Evolutionary conservation across 2,329 filamentous ascomycete genomes (phyloP), one percentile per base, ranked within the genome.

Genomic region (Sodiomyces alkalinus): DNA sequence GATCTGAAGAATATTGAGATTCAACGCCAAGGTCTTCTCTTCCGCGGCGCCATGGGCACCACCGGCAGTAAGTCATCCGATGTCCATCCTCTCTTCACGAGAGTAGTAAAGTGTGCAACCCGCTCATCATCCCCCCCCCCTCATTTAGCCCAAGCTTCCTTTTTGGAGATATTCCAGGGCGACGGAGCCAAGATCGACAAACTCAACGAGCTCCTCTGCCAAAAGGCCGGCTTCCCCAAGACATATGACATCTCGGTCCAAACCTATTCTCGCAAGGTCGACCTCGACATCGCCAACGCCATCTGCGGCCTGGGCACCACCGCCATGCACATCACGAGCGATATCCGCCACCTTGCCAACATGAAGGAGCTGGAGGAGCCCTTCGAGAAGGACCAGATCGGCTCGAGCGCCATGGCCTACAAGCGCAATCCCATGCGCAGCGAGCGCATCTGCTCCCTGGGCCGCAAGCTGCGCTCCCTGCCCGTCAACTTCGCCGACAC

Each of bases 341-440:
- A 87, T 42, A 79, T 90, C 39, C 65, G 80, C 27, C 75, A 81
- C 45, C 59, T 87, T 26, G 76, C 77, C 5, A 62, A 67, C 44
- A 67, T 74, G 55, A 92, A 93, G 62, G 82, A 92, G 52, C 60
- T 90, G 33, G 85, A 92, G 47, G 80, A 85, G 59, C 81, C 80
- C 0, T 81, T 83, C 41, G 80, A 86, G 56, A 73, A 72, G 42
- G 68, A 74, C 39, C 82, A 92, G 55, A 83, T 86, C 40, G 22
- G 22, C 8, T 22, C 17, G 5, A 28, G 17, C 4, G 32, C 33
- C 15, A 33, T 35, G 49, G 53, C 57, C 2, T 64, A 61, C 44
- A 64, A 65, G 48, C 8, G 17, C 19, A 38, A 32, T 33, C 28
- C 32, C 13, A 66, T 66, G 62, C 52, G 61, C 18, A 60, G 47